Evolutionary conservation across 257 asterid genomes (phyloP), one percentile per base, ranked within the genome.

Genomic region (Oldenlandia corymbosa): DNA sequence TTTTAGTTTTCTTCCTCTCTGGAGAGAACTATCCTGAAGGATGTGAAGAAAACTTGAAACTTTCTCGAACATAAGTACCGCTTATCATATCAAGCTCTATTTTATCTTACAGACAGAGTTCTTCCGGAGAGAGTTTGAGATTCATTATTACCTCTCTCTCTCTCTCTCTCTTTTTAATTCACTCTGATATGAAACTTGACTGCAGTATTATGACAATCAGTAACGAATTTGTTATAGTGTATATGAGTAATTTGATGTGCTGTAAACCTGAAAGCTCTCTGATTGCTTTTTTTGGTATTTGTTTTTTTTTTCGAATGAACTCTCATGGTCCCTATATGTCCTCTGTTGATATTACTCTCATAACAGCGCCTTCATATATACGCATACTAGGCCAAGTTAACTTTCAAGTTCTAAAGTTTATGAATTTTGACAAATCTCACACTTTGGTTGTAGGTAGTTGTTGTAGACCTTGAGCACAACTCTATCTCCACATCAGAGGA

Each of bases 391-490:
- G 59, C 37, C 46, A n/a, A 46, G 48, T 56, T 34, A 17, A 28
- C 60, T 74, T 54, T 11, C 55, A 21, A 50, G 21, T 5, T 21
- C 27, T 23, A 3, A 8, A 71, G 39, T 58, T 31, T 48, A 64
- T 18, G 26, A 65, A 54, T 14, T 66, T 62, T 75, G 68, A 66
- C 47, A 32, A 46, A 60, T 68, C 47, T 34, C 50, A 61, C 60
- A 58, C 60, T 42, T 52, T 58, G 72, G 59, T 72, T 80, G 82
- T 79, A 91, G 98, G 98, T 91, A 48, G 98, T 91, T 17, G 84
- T 91, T 73, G 98, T 91, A 67, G 94, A 91, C 79, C 96, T 91
- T 74, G 96, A 84, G 73, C 96, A 80, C 75, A 88, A 91, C 82
- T 81, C 76, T 78, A 82, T 88, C 68, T 84, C 88, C 60, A 91